These are phyloP conservation scores for Neocucurbitaria cava DNA, from an alignment of 2,329 filamentous ascomycete genomes.

Conservation along the genomic window DNA sequence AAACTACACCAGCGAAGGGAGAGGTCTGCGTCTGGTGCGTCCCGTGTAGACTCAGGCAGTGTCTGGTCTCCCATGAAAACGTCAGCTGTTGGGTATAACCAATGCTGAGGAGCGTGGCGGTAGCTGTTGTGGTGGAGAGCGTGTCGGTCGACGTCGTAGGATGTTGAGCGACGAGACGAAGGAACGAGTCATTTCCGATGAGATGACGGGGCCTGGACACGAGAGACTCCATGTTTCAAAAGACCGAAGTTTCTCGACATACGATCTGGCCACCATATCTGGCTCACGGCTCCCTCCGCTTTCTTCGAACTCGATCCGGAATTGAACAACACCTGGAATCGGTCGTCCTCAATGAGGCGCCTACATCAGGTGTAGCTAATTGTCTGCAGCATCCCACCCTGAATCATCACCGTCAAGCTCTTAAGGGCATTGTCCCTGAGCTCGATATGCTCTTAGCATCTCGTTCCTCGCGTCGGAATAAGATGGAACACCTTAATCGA, in stretches of 20 bases:
- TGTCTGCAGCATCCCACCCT: not conserved
- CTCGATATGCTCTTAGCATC: not conserved
- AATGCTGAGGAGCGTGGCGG: conserved; percentile 8
- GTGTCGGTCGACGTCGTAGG: not conserved
- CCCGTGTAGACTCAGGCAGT: conserved; percentile 6
- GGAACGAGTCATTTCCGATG: not conserved
- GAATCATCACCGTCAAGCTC: not conserved
- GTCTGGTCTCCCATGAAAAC: conserved; percentile 15
- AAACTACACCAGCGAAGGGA: conserved; percentile 1
- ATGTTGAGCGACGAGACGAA: not conserved
- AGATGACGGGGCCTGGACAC: not conserved
- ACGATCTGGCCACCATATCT: no score
- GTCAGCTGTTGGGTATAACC: conserved; percentile 14
- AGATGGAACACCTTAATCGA: not conserved
- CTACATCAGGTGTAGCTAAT: not conserved
- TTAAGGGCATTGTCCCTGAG: conserved; percentile 1
- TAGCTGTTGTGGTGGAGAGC: conserved; percentile 2
- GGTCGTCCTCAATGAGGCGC: conserved; percentile 13
- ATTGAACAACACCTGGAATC: not conserved
- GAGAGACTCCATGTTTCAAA: not conserved
- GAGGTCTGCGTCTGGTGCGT: conserved; percentile 3
- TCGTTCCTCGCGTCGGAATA: no score
- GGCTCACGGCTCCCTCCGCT: not conserved
- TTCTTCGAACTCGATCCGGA: not conserved
- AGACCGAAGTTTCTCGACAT: no score